Base-by-base conservation (phyloP, 2,329 filamentous ascomycete genomes). In the Coniella vitis region DNA sequence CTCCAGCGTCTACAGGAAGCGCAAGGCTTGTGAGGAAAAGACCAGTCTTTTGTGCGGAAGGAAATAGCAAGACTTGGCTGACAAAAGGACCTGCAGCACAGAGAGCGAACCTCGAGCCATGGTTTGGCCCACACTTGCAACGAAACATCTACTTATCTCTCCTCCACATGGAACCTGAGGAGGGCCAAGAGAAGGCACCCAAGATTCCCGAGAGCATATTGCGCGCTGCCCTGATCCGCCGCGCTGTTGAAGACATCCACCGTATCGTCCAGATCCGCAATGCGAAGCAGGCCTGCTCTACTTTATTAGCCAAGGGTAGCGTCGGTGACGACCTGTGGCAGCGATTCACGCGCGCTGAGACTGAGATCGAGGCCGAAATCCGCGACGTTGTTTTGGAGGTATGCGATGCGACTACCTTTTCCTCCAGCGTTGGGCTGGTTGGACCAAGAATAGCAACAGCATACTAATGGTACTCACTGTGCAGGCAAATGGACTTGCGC, bases 301-400 rank as follows among this genome's bases (percentile, higher is more conserved):
- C 83, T 20, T 72, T 98, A 57, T 69, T 97, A 59, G 89, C 95
- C 69, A 78, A 89, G 55, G 93, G 93, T 42, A 95, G 89, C 61
- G 90, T 98, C 2, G 91, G 93, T 13, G 93, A 98, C 65, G 93
- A 98, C 66, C 69, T 98, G 58, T 95, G 90, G 86, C 88, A 96
- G 72, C 78, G 91, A 35, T 95, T 97, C 67, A 70, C 84, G 68
- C 79, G 89, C 44, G 93, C 91, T 1, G 93, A 98, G 78, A 90
- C 94, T 72, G 93, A 98, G 70, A 94, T 97, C 75, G 90, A 98
- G 70, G 88, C 90, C 57, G 93, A 98, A 70, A 75, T 98, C 54
- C 81, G 88, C 60, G 93, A 98, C 68, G 91, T 97, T 20, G 90
- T 97, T 31, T 80, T 83, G 59, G 91, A 97, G 83, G 90, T 94